Evolutionary conservation across 805 yeast genomes (phyloP).

Genomic region (Candida manassasensis): DNA sequence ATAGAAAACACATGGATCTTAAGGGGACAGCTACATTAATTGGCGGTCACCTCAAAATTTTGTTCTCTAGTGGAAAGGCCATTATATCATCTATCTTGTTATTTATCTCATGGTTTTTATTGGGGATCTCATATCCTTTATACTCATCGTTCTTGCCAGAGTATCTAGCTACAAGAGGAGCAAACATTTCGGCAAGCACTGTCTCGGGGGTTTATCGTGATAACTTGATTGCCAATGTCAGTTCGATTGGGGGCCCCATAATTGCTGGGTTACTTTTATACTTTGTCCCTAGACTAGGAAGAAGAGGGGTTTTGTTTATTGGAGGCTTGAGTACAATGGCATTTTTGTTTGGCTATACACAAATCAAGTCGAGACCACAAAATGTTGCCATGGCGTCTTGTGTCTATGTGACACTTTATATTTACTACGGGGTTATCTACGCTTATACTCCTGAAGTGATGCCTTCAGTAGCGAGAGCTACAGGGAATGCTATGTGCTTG

Average conservation of each 20-base stretch:
- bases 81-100: slow-evolving; percentile 37
- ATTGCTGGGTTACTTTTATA: slow-evolving; percentile 22
- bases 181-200: slow-evolving; percentile 33
- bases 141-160: slow-evolving; percentile 49
- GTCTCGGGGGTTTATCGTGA: slow-evolving; percentile 21
- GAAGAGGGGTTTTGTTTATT: slow-evolving; percentile 53
- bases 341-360: slow-evolving; percentile 56
- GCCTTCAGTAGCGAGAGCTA: slow-evolving; percentile 31
- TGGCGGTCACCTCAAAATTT: slow-evolving; percentile 34
- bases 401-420: slow-evolving; percentile 38
- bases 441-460: slow-evolving; percentile 38
- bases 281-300: slow-evolving; percentile 35
- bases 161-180: slow-evolving; percentile 49
- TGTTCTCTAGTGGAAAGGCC: slow-evolving; percentile 36
- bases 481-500: slow-evolving; percentile 33
- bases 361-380: slow-evolving; percentile 45
- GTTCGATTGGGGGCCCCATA: slow-evolving; percentile 27
- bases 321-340: slow-evolving; percentile 54
- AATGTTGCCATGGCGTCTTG: slow-evolving; percentile 45
- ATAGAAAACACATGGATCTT: slow-evolving; percentile 17
- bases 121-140: slow-evolving; percentile 53
- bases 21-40: slow-evolving; percentile 19
- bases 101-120: slow-evolving; percentile 48
- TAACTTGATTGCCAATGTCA: slow-evolving; percentile 22
- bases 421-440: slow-evolving; percentile 31